A percentile compares a stretch with the other conserved stretches of the same genome.
phyloP scores from a whole-genome alignment of 2,329 filamentous ascomycete genomes.

The Pseudogymnoascus sp. region DNA sequence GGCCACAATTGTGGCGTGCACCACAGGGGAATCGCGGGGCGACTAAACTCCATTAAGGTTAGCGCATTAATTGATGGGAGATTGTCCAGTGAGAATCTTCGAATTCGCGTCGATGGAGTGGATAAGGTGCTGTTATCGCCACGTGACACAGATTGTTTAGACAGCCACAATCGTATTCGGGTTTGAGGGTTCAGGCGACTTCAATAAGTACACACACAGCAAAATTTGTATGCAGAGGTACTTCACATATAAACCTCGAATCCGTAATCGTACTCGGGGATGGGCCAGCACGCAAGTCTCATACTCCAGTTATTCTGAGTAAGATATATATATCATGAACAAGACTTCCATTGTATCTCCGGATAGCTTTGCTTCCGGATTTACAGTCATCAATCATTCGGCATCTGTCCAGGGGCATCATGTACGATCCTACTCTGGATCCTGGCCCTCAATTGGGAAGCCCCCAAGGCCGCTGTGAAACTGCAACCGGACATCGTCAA shows the following conservation, averaged over 20 bases:
- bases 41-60: not conserved
- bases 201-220: not conserved
- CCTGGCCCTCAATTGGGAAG: not conserved
- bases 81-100: not conserved
- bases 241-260: constrained; percentile 1
- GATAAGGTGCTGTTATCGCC: not conserved
- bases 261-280: constrained; percentile 2
- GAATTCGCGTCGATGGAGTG: not conserved
- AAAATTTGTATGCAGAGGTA: not conserved
- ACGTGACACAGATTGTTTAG: not conserved
- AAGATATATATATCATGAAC: not conserved
- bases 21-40: not conserved
- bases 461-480: not conserved
- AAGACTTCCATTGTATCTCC: not conserved
- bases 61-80: not conserved
- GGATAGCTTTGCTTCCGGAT: not conserved
- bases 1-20: not conserved
- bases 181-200: not conserved
- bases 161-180: constrained; percentile 2
- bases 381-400: not conserved
- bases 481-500: not conserved
- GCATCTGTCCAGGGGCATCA: not conserved
- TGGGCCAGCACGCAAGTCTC: not conserved
- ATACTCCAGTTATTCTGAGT: not conserved
- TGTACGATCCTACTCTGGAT: not conserved